Percentiles rank a stretch among this genome's conserved stretches.
phyloP scores from a whole-genome alignment of 176 grass and related monocot genomes.

The Ananas comosus region DNA sequence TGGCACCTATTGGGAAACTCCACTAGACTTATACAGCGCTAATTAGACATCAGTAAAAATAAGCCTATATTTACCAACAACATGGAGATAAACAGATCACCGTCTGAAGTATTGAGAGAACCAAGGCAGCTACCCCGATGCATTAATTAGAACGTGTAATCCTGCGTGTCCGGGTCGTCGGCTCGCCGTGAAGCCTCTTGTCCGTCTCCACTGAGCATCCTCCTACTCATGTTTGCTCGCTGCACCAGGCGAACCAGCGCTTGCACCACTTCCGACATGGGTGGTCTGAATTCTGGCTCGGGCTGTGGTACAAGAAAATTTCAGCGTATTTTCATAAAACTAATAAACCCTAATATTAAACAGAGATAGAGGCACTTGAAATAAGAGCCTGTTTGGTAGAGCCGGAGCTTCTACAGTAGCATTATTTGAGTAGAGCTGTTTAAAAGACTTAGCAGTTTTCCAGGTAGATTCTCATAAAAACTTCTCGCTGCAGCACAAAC shows the following conservation, averaged over 20 bases:
- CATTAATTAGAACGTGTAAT: background rate
- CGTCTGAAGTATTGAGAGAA: background rate
- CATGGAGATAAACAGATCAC: background rate
- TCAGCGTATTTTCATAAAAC: background rate
- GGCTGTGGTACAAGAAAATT: slow-evolving; percentile 28
- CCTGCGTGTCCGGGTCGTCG: slow-evolving; percentile 25
- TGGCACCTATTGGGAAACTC: background rate
- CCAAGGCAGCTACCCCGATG: too few species aligned
- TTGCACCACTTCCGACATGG: slow-evolving; percentile 79
- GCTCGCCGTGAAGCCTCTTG: slow-evolving; percentile 28
- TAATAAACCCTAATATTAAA: background rate
- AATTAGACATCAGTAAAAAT: slow-evolving; percentile 14
- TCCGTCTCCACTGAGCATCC: slow-evolving; percentile 26
- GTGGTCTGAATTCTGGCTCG: slow-evolving; percentile 71
- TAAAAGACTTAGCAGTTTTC: too few species aligned
- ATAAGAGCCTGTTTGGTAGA: background rate
- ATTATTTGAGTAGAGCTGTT: too few species aligned
- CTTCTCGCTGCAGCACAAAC: too few species aligned
- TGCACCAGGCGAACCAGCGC: slow-evolving; percentile 61
- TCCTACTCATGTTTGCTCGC: slow-evolving; percentile 76
- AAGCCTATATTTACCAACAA: slow-evolving; percentile 33
- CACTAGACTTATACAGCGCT: background rate
- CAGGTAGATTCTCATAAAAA: too few species aligned
- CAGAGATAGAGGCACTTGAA: background rate
- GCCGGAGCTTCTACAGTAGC: too few species aligned